These are phyloP conservation scores for Diplodia seriata DNA, from an alignment of 2,329 filamentous ascomycete species.

Conservation along the genomic window DNA sequence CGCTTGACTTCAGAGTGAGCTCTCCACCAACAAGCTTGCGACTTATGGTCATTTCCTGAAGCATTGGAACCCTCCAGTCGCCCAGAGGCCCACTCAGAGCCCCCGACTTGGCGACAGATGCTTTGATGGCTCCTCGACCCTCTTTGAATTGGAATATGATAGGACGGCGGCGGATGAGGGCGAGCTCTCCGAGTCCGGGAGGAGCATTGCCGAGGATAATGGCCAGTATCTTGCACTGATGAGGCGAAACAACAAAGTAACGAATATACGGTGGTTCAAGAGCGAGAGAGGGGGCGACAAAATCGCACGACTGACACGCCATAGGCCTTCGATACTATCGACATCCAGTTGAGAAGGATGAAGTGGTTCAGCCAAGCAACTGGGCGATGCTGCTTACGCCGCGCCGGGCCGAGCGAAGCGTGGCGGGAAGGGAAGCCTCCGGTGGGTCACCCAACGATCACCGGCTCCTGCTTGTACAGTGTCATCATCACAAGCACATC, in stretches of 20 bases:
- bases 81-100: neutral
- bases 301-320: neutral
- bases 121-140: neutral
- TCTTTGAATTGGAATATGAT: neutral
- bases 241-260: neutral
- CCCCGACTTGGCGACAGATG: neutral
- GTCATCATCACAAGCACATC: slow-evolving; percentile 11
- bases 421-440: neutral
- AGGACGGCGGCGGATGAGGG: neutral
- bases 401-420: slow-evolving; percentile 17
- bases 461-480: neutral
- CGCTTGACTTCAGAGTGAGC: neutral
- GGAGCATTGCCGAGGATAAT: neutral
- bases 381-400: neutral
- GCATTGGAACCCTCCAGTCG: neutral
- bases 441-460: slow-evolving; percentile 11
- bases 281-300: neutral
- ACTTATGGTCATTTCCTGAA: neutral
- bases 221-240: neutral
- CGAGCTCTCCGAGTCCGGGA: neutral
- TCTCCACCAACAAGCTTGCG: neutral
- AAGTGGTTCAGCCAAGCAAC: too few relatives aligned
- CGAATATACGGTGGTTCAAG: neutral
- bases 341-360: neutral
- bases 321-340: neutral